These are phyloP conservation scores for Metschnikowia orientalis DNA, from an alignment of 805 yeast genomes.

Conservation along the genomic window DNA sequence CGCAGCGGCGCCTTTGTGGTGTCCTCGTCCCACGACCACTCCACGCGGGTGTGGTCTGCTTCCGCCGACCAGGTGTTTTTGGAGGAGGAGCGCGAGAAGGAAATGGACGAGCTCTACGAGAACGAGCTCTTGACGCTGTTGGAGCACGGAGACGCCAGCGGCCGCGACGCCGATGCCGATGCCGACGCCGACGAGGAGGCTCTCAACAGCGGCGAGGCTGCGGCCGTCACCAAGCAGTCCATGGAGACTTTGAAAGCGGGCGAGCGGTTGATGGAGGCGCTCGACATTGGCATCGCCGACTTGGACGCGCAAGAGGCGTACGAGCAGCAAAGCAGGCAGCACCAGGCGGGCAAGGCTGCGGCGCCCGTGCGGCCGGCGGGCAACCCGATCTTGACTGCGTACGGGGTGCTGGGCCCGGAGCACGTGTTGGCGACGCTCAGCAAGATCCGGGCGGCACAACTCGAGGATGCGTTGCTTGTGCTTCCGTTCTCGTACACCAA, in stretches of 20 bases:
- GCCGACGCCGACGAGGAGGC: constrained; percentile 32
- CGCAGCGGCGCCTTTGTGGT: constrained; percentile 66
- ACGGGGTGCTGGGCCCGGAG: constrained; percentile 65
- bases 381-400: constrained; percentile 70
- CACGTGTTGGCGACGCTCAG: constrained; percentile 70
- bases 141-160: constrained; percentile 47
- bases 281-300: constrained; percentile 77
- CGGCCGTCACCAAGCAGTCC: constrained; percentile 74
- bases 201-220: constrained; percentile 49
- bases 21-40: constrained; percentile 88
- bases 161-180: constrained; percentile 18
- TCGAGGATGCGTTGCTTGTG: constrained; percentile 89
- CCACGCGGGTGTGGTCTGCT: constrained; percentile 89
- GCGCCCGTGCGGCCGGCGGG: constrained; percentile 59
- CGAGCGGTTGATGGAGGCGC: constrained; percentile 86
- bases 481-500: constrained; percentile 83
- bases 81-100: constrained; percentile 95
- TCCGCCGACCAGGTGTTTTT: constrained; percentile 93
- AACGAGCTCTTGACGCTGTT: constrained; percentile 68
- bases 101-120: constrained; percentile 89
- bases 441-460: constrained; percentile 74
- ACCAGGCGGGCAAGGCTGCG: constrained; percentile 35
- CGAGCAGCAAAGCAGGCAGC: constrained; percentile 38
- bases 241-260: constrained; percentile 92
- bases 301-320: constrained; percentile 54